Evolutionary conservation across 768 basidiomycete species (phyloP).

Genomic region (Boletus sensibilis): DNA sequence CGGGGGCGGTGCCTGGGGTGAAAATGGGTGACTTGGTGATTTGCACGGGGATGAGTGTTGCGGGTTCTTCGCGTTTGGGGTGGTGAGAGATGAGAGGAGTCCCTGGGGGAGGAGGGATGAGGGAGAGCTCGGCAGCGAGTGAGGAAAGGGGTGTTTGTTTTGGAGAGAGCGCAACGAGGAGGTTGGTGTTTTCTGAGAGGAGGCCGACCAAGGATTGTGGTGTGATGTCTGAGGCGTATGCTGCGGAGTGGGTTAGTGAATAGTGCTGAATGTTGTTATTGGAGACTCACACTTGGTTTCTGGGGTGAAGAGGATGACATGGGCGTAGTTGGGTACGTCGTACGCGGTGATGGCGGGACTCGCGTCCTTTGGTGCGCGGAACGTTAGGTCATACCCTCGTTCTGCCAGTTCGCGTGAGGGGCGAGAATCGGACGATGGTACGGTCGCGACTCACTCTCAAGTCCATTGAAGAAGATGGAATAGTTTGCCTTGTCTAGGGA

Average conservation of each 20-base stretch:
- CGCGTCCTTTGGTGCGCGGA: conserved; percentile 78
- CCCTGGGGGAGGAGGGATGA: conserved; percentile 83
- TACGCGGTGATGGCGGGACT: conserved; percentile 64
- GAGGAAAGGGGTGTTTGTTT: conserved; percentile 71
- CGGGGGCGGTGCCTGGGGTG: conserved; percentile 48
- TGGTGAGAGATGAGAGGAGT: conserved; percentile 86
- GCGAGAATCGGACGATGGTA: not conserved
- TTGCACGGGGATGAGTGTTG: conserved; percentile 64
- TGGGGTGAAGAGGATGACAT: conserved; percentile 85
- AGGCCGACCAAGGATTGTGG: conserved; percentile 79
- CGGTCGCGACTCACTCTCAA: conserved; percentile 55
- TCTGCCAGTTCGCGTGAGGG: conserved; percentile 41
- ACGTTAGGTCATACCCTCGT: conserved; percentile 82
- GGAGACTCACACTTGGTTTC: conserved; percentile 69
- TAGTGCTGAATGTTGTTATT: too few relatives aligned
- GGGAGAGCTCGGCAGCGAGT: conserved; percentile 87
- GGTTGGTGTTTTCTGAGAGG: conserved; percentile 69
- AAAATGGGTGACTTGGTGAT: conserved; percentile 47
- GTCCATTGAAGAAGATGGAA: conserved; percentile 76
- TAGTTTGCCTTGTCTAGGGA: conserved; percentile 64
- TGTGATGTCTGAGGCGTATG: conserved; percentile 69
- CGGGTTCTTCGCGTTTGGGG: conserved; percentile 63
- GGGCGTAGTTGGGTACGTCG: conserved; percentile 74
- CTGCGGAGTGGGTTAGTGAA: conserved; percentile 36
- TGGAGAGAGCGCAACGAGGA: conserved; percentile 79